Evolutionary conservation across 2,329 filamentous ascomycete species (phyloP).

Genomic region (Trichoderma asperellum): DNA sequence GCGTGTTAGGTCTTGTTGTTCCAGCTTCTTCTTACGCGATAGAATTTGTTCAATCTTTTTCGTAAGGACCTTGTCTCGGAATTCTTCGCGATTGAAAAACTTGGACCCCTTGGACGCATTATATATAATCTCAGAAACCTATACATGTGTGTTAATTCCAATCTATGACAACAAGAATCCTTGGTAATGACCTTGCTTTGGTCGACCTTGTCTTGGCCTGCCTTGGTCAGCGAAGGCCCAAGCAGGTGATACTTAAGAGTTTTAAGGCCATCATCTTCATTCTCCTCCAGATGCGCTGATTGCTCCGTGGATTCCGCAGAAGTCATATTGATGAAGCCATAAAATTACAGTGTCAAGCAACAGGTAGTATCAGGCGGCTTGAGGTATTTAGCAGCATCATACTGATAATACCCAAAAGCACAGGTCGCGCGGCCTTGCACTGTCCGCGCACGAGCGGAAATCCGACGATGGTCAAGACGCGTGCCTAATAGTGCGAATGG

Average conservation of each 20-base stretch:
- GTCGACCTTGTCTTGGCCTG: slow-evolving; percentile 91
- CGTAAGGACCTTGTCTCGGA: slow-evolving; percentile 78
- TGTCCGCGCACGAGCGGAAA: slow-evolving; percentile 8
- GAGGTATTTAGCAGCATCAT: neutral
- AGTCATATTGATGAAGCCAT: slow-evolving; percentile 26
- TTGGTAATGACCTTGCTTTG: slow-evolving; percentile 70
- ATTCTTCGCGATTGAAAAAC: slow-evolving; percentile 91
- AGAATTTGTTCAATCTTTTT: slow-evolving; percentile 83
- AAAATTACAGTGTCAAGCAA: neutral
- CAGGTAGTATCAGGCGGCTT: neutral
- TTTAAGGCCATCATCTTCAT: slow-evolving; percentile 44
- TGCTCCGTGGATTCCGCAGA: slow-evolving; percentile 26
- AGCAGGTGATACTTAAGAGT: slow-evolving; percentile 89
- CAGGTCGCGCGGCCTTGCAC: neutral
- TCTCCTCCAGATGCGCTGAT: slow-evolving; percentile 16
- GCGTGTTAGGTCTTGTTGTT: slow-evolving; percentile 72
- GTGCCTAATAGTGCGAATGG: neutral
- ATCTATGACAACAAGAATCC: neutral
- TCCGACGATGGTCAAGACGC: slow-evolving; percentile 12
- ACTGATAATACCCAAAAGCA: neutral
- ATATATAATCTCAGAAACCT: slow-evolving; percentile 96
- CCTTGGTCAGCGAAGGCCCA: slow-evolving; percentile 89
- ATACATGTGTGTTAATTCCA: slow-evolving; percentile 1
- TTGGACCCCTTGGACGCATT: slow-evolving; percentile 96
- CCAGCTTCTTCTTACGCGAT: slow-evolving; percentile 72